Evolutionary conservation across 2,329 filamentous ascomycete genomes (phyloP), one percentile per base, ranked within the genome.

Genomic region (Alternaria brassicae): DNA sequence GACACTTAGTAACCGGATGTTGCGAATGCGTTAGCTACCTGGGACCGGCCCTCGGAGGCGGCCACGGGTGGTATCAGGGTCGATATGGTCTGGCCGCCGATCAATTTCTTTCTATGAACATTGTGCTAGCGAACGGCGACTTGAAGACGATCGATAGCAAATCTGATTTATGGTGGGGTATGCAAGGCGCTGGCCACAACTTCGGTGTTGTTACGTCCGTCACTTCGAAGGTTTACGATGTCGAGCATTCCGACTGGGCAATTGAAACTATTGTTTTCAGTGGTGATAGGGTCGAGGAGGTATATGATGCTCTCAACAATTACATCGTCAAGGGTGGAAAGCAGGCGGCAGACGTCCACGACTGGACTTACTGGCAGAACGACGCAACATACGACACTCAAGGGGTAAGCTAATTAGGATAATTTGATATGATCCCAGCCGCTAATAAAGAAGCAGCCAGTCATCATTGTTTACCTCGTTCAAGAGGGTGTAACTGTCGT

Each of bases 111-210:
- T 83, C 81, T 0, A 73, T 84, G 73, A 80, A 83, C 21, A 66
- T 87, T 1, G 84, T 86, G 0, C 77, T 86, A 1, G 82, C 84
- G 5, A 73, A 84, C 60, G 84, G 85, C 13, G 77, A 70, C 9
- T 58, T 71, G 6, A 80, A 76, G 0, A 72, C 83, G 1, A 70
- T 80, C 54, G 69, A 74, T n/a, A 30, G 50, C 2, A 72, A 75
- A 7, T 80, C 81, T 0, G 84, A 87, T 34, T 78, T 88, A 8
- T 87, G 79, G 69, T 88, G 85, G 85, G 85, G 78, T 1, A 78
- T 88, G 53, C 53, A 56, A 50, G 53, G 53, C 0, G 53, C 53
- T 19, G 44, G 44, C 2, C 53, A 86, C 58, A 87, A 87, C 71
- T 87, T 87, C 58, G 85, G 85, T 39, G 28, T 56, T 3, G 53